Evolutionary conservation across 2,329 filamentous ascomycete genomes (phyloP).

Genomic region (Neocatenulostroma microsporum): DNA sequence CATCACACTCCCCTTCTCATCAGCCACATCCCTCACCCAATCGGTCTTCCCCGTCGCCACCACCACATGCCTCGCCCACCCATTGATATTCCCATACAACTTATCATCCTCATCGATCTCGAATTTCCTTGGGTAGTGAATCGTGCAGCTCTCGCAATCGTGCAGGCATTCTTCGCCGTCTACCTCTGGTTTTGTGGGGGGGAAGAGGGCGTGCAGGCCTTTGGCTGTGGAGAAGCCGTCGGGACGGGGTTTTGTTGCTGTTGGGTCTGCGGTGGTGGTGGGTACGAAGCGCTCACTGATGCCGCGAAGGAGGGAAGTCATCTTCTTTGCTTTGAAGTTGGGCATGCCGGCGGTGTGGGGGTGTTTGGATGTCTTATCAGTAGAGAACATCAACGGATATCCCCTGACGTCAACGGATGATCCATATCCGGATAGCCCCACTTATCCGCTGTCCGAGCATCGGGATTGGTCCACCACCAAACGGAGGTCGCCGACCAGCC

Average conservation of each 20-base stretch:
- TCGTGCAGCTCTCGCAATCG: slow-evolving; percentile 75
- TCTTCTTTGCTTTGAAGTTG: not conserved
- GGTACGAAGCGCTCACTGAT: slow-evolving; percentile 1
- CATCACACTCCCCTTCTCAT: slow-evolving; percentile 65
- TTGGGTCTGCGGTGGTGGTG: not conserved
- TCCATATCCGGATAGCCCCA: too few species aligned
- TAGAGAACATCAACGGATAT: too few species aligned
- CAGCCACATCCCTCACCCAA: slow-evolving; percentile 81
- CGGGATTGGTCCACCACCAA: too few species aligned
- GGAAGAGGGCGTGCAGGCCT: slow-evolving; percentile 55
- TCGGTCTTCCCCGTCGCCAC: slow-evolving; percentile 95
- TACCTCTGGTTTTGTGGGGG: slow-evolving; percentile 61
- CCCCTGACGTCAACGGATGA: too few species aligned
- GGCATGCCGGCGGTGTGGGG: not conserved
- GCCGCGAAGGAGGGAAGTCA: not conserved
- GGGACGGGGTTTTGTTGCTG: not conserved
- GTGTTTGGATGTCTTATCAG: too few species aligned
- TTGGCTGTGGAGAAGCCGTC: slow-evolving; percentile 43
- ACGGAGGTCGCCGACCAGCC: too few species aligned
- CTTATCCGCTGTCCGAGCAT: too few species aligned
- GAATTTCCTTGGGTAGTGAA: slow-evolving; percentile 68
- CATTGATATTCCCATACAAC: slow-evolving; percentile 77
- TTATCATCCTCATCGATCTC: slow-evolving; percentile 66
- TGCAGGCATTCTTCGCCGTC: slow-evolving; percentile 85
- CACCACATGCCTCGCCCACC: slow-evolving; percentile 80